Evolutionary conservation across 1,139 yeast species (phyloP).

Genomic region (Hanseniaspora sp.): DNA sequence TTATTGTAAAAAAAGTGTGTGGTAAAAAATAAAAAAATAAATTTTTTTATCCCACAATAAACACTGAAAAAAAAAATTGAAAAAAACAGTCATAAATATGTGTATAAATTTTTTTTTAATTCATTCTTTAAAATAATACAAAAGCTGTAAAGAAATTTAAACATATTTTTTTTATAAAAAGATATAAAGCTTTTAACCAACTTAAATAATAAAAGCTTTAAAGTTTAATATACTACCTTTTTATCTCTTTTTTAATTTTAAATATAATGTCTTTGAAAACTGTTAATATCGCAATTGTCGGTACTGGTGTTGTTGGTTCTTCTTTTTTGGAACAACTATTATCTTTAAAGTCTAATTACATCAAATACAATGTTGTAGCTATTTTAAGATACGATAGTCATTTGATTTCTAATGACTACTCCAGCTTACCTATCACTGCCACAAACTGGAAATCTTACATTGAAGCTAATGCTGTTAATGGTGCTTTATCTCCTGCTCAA

Average conservation of each 20-base stretch:
- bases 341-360: constrained; percentile 32
- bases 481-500: constrained; percentile 46
- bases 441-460: constrained; percentile 43
- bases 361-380: constrained; percentile 64
- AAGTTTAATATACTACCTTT: neutral
- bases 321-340: constrained; percentile 72
- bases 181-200: no score
- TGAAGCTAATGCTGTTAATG: constrained; percentile 37
- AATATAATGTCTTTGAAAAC: constrained; percentile 14
- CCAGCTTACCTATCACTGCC: constrained; percentile 47
- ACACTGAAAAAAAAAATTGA: no score
- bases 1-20: no score
- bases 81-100: no score
- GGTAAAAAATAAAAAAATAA: no score
- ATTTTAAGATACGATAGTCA: constrained; percentile 68
- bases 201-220: no score
- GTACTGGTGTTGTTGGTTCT: constrained; percentile 87
- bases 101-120: no score
- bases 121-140: no score
- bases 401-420: constrained; percentile 53
- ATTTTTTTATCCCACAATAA: no score
- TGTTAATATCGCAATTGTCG: constrained; percentile 42
- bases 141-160: no score
- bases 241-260: neutral
- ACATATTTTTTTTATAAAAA: no score